phyloP scores from a whole-genome alignment of 441 rosid species.

The Syzygium malaccense region DNA sequence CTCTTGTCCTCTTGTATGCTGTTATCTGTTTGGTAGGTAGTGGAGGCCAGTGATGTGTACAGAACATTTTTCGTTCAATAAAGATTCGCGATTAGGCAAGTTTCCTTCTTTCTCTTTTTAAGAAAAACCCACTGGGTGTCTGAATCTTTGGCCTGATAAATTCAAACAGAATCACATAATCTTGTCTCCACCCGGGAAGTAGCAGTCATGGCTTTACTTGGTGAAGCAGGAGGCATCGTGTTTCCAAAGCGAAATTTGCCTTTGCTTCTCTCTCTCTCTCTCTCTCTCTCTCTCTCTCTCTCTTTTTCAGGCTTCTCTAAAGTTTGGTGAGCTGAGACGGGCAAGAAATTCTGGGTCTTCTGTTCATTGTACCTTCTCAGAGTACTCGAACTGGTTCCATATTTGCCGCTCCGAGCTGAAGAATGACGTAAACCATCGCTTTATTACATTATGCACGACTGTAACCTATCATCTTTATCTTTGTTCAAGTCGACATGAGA shows the following conservation, averaged over 20 bases:
- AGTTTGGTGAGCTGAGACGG: not conserved
- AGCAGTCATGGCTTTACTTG: not conserved
- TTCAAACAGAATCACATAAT: not conserved
- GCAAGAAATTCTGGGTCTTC: not conserved
- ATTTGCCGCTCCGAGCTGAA: not conserved
- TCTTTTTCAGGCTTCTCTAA: not conserved
- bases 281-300: not conserved
- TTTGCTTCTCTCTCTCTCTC: not conserved
- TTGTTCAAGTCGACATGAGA: not conserved
- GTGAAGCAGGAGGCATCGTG: not conserved
- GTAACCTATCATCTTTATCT: not conserved
- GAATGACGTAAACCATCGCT: not conserved
- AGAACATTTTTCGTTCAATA: conserved; percentile 20
- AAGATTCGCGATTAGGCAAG: conserved; percentile 9
- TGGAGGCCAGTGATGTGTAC: conserved; percentile 16
- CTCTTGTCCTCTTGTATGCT: not conserved
- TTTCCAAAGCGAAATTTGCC: not conserved
- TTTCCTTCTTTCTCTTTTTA: not conserved
- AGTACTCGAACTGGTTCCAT: not conserved
- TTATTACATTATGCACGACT: not conserved
- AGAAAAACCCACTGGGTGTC: not conserved
- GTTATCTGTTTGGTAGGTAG: not conserved
- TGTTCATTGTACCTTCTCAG: not conserved
- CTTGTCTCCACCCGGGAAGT: not conserved
- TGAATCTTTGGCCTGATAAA: not conserved